Evolutionary conservation across 1,139 yeast species (phyloP).

Genomic region (Lizanozyma gosingica): DNA sequence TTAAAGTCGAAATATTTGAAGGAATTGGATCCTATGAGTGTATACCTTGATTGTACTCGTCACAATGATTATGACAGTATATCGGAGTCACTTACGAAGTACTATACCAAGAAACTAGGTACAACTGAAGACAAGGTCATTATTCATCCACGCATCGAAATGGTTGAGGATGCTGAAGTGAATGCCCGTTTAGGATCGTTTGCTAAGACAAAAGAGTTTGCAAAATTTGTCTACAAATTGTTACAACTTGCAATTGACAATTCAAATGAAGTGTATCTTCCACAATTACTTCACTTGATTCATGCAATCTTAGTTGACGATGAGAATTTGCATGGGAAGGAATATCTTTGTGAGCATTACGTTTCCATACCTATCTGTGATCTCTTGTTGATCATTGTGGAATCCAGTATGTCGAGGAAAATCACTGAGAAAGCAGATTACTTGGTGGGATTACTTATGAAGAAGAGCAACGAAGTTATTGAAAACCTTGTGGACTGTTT

Average conservation of each 20-base stretch:
- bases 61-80: slow-evolving; percentile 20
- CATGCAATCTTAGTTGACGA: slow-evolving; percentile 59
- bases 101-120: slow-evolving; percentile 18
- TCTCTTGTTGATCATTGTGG: slow-evolving; percentile 41
- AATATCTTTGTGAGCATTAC: slow-evolving; percentile 34
- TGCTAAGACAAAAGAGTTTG: slow-evolving; percentile 44
- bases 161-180: slow-evolving; percentile 18
- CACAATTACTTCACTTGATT: slow-evolving; percentile 54
- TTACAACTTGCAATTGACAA: slow-evolving; percentile 41
- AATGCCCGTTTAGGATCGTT: slow-evolving; percentile 38
- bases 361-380: slow-evolving; percentile 49
- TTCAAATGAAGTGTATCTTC: slow-evolving; percentile 45
- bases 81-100: slow-evolving; percentile 21
- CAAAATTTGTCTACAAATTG: slow-evolving; percentile 48
- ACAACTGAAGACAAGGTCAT: slow-evolving; percentile 36
- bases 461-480: slow-evolving; percentile 38
- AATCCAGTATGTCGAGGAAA: slow-evolving; percentile 40
- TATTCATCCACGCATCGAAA: slow-evolving; percentile 22
- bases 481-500: slow-evolving; percentile 47
- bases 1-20: slow-evolving; percentile 33
- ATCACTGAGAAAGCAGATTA: slow-evolving; percentile 47
- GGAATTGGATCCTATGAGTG: slow-evolving; percentile 30
- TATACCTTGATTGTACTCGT: slow-evolving; percentile 23
- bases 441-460: slow-evolving; percentile 41
- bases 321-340: slow-evolving; percentile 30